Conservation (phyloP, 768 basidiomycete genomes). For the Kwoniella bestiolae region DNA sequence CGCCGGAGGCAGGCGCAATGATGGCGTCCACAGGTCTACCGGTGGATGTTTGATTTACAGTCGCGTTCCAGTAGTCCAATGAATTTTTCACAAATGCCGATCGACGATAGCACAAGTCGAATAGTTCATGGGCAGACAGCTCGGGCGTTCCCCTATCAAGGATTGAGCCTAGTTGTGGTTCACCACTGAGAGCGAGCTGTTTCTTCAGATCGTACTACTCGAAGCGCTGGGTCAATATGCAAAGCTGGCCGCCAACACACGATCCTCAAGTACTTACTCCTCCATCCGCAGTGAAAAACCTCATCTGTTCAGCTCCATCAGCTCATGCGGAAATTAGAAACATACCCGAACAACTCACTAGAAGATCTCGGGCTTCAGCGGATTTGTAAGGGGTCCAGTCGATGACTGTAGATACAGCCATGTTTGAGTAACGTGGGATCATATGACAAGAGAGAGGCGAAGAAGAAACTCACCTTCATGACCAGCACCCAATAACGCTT, state of each 20-base stretch:
- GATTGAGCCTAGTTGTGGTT: slow-evolving; percentile 60
- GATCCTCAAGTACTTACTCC: slow-evolving; percentile 11
- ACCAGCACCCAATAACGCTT: slow-evolving; percentile 66
- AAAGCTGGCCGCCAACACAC: background rate
- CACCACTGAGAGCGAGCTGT: slow-evolving; percentile 30
- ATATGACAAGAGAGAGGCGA: background rate
- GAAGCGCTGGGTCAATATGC: background rate
- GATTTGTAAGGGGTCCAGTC: slow-evolving; percentile 64
- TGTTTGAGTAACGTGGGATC: background rate
- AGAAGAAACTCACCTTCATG: slow-evolving; percentile 67
- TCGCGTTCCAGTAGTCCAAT: slow-evolving; percentile 68
- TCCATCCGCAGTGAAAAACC: slow-evolving; percentile 22
- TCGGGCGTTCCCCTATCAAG: slow-evolving; percentile 52
- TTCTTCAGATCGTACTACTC: slow-evolving; percentile 11
- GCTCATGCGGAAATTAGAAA: background rate
- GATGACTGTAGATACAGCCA: slow-evolving; percentile 62
- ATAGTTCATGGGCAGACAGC: slow-evolving; percentile 67
- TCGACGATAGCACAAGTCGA: slow-evolving; percentile 68
- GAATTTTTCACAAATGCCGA: slow-evolving; percentile 65
- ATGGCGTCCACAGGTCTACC: slow-evolving; percentile 77
- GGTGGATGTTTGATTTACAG: slow-evolving; percentile 64
- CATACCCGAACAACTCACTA: slow-evolving; percentile 7
- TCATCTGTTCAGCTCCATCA: background rate
- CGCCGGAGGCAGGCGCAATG: slow-evolving; percentile 68
- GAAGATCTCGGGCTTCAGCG: slow-evolving; percentile 9